Evolutionary conservation across 2,329 filamentous ascomycete species (phyloP).

Genomic region (Elsinoe ampelina): DNA sequence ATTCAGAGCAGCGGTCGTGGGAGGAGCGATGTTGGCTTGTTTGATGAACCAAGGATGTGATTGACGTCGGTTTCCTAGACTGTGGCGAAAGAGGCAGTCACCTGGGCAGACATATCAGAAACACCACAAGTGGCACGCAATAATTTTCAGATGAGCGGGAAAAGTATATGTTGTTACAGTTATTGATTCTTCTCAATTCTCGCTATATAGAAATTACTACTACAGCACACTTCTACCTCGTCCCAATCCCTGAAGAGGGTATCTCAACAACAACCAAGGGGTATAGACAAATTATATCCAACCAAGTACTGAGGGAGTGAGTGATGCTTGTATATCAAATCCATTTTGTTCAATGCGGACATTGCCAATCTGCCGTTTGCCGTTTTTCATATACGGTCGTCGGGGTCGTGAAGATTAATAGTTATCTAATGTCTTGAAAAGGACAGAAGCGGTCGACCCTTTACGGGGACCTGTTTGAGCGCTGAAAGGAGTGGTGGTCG

Average conservation of each 20-base stretch:
- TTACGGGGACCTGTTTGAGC: background rate
- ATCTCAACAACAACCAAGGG: background rate
- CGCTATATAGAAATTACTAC: conserved; percentile 9
- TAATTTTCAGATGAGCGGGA: background rate
- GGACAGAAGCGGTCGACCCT: background rate
- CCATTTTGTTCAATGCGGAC: background rate
- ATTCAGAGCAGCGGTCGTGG: no score
- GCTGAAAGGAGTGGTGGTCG: conserved; percentile 7
- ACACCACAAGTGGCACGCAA: no score
- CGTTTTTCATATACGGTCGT: conserved; percentile 6
- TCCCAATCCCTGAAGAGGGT: background rate
- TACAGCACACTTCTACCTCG: conserved; percentile 1
- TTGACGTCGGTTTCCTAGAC: no score
- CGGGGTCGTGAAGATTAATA: conserved; percentile 9
- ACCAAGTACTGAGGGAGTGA: background rate
- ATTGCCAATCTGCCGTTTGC: background rate
- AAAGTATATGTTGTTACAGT: background rate
- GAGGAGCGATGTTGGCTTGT: no score
- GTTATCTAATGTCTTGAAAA: background rate
- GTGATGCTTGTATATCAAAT: background rate
- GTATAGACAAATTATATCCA: conserved; percentile 4
- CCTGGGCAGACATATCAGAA: no score
- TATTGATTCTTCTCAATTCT: background rate
- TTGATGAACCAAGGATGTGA: no score
- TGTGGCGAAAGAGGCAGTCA: no score